Evolutionary conservation across 2,329 filamentous ascomycete species (phyloP).

Genomic region (Microthyrium microscopicum): DNA sequence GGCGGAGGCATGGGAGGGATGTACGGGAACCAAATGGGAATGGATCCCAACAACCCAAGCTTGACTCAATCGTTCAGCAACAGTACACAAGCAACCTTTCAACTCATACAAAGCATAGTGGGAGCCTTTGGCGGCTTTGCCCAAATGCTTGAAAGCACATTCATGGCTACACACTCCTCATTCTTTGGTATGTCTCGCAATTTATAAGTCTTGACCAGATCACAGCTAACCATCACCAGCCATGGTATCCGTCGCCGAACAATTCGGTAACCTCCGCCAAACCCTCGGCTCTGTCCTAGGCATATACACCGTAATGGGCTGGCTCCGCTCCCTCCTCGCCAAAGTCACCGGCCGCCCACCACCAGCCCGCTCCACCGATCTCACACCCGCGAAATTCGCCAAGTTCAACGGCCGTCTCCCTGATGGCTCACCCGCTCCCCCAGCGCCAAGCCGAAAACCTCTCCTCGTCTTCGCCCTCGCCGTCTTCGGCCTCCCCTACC

Average conservation of each 20-base stretch:
- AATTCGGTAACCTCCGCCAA: constrained; percentile 84
- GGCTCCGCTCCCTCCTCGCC: constrained; percentile 79
- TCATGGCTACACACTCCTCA: constrained; percentile 97
- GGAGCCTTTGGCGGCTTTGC: constrained; percentile 94
- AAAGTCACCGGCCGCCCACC: constrained; percentile 84
- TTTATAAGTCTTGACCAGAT: not conserved
- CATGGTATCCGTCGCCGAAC: constrained; percentile 96
- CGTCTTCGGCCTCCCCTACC: constrained; percentile 85
- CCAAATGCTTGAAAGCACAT: constrained; percentile 98
- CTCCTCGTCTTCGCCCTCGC: constrained; percentile 91
- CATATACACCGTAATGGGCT: constrained; percentile 90
- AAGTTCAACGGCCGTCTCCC: constrained; percentile 61
- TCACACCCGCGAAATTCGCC: constrained; percentile 85
- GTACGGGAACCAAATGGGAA: constrained; percentile 33
- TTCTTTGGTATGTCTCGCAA: constrained; percentile 59
- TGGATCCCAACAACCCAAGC: constrained; percentile 71
- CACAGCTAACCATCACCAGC: constrained; percentile 28
- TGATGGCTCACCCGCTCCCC: constrained; percentile 45
- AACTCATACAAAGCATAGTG: constrained; percentile 95
- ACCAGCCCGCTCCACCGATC: constrained; percentile 68
- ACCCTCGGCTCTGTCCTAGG: constrained; percentile 86
- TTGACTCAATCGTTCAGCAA: constrained; percentile 91
- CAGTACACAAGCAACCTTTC: constrained; percentile 90
- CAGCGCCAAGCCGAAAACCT: constrained; percentile 76
- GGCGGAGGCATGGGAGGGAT: constrained; percentile 23